These are phyloP conservation scores for Anisodus tanguticus DNA, from an alignment of 257 asterid genomes.

Conservation along the genomic window DNA sequence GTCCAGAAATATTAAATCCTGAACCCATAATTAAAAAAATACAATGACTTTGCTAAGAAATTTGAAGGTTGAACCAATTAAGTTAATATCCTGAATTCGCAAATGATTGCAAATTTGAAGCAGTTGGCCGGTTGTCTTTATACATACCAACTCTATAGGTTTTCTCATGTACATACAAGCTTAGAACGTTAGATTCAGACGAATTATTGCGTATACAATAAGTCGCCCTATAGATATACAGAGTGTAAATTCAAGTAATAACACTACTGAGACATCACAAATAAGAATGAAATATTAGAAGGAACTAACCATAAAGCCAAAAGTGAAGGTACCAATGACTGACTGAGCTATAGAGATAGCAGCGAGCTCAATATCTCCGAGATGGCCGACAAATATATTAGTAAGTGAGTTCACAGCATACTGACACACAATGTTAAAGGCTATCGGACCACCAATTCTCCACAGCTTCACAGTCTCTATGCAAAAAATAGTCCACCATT, in stretches of 20 bases:
- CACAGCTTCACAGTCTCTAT: slow-evolving; percentile 64
- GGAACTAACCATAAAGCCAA: slow-evolving; percentile 45
- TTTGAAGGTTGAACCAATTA: background rate
- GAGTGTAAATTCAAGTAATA: background rate
- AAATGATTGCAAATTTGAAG: background rate
- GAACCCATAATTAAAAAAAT: background rate
- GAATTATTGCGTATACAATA: background rate
- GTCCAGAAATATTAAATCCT: too few relatives aligned
- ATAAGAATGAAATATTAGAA: background rate
- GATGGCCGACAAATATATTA: slow-evolving; percentile 71
- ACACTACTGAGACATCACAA: background rate
- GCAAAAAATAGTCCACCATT: slow-evolving; percentile 57
- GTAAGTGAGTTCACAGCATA: slow-evolving; percentile 51
- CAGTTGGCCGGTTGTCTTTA: background rate
- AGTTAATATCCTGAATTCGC: background rate
- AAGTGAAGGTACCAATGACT: slow-evolving; percentile 62
- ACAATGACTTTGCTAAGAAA: background rate
- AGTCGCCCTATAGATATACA: background rate
- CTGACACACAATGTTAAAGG: slow-evolving; percentile 68
- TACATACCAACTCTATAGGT: background rate
- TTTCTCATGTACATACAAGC: too few relatives aligned
- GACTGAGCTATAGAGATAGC: slow-evolving; percentile 72
- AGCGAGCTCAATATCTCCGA: slow-evolving; percentile 70
- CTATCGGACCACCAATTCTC: slow-evolving; percentile 75
- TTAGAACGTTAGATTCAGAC: too few relatives aligned